Conservation (phyloP, 805 yeast genomes). For the Wickerhamiella dianesei region DNA sequence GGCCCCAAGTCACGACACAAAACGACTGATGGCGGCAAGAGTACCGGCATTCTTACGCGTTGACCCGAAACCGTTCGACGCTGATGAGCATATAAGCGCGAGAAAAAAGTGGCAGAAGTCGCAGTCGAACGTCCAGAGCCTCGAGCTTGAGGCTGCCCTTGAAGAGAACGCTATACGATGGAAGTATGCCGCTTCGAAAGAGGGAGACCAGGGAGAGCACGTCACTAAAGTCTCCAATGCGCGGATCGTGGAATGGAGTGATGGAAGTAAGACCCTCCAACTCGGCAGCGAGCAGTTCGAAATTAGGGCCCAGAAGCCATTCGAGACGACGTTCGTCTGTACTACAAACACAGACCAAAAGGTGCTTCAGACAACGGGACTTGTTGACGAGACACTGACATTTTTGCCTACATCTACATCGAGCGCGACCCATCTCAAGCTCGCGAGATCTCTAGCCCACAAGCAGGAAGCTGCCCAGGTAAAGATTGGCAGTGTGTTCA, state of each 20-base stretch:
- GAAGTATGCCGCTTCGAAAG: slow-evolving; percentile 48
- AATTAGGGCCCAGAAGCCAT: slow-evolving; percentile 42
- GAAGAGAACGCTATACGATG: slow-evolving; percentile 85
- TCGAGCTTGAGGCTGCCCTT: slow-evolving; percentile 25
- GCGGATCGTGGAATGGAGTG: slow-evolving; percentile 85
- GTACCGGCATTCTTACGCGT: slow-evolving; percentile 64
- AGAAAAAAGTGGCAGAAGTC: neutral
- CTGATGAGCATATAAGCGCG: slow-evolving; percentile 24
- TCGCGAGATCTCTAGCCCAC: slow-evolving; percentile 38
- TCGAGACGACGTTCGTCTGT: slow-evolving; percentile 56
- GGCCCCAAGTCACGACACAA: slow-evolving; percentile 17
- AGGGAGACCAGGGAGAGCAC: slow-evolving; percentile 39
- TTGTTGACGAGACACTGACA: slow-evolving; percentile 50
- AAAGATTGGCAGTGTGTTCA: slow-evolving; percentile 27
- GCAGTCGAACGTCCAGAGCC: slow-evolving; percentile 12
- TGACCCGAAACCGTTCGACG: slow-evolving; percentile 42
- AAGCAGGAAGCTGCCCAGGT: slow-evolving; percentile 20
- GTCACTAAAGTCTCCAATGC: slow-evolving; percentile 79
- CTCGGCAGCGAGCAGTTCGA: slow-evolving; percentile 83
- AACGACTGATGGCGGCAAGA: slow-evolving; percentile 25
- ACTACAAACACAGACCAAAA: slow-evolving; percentile 59
- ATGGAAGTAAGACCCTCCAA: slow-evolving; percentile 75
- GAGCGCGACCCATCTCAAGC: slow-evolving; percentile 65
- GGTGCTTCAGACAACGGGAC: slow-evolving; percentile 54
- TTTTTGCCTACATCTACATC: slow-evolving; percentile 85